phyloP scores from a whole-genome alignment of 2,329 filamentous ascomycete species.

The Plectosphaerella sp. region DNA sequence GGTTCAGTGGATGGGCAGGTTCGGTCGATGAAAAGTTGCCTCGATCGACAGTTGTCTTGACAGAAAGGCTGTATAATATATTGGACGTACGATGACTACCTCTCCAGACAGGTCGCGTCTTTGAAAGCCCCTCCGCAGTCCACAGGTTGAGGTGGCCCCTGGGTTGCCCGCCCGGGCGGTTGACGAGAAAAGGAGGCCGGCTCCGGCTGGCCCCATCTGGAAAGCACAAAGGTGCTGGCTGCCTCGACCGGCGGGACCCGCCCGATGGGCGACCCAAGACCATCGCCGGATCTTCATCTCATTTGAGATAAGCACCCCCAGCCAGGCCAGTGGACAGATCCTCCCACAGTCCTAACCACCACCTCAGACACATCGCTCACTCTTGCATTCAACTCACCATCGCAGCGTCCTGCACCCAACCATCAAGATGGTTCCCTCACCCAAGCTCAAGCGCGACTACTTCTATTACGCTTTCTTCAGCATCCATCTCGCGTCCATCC shows the following conservation, averaged over 20 bases:
- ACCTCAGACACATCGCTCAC: not conserved
- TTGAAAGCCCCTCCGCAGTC: too few relatives aligned
- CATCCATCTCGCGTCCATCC: constrained; percentile 19
- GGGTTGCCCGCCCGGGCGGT: too few relatives aligned
- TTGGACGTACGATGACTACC: too few relatives aligned
- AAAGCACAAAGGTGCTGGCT: too few relatives aligned
- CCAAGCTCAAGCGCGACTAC: constrained; percentile 22
- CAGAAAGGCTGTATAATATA: too few relatives aligned
- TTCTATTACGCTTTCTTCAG: constrained; percentile 28
- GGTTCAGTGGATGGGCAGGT: too few relatives aligned
- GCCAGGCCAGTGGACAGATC: not conserved
- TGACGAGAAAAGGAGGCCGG: not conserved
- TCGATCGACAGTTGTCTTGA: too few relatives aligned
- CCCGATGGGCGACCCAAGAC: too few relatives aligned
- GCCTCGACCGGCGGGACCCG: too few relatives aligned
- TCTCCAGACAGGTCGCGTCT: too few relatives aligned
- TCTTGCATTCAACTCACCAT: not conserved
- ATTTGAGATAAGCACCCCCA: not conserved
- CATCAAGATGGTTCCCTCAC: constrained; percentile 6
- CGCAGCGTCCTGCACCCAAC: not conserved
- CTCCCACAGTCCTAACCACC: not conserved
- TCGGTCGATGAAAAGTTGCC: too few relatives aligned
- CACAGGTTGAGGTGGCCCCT: too few relatives aligned
- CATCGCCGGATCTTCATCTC: not conserved
- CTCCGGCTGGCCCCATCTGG: not conserved